phyloP scores from a whole-genome alignment of 805 yeast genomes.

The Saturnispora dispora region DNA sequence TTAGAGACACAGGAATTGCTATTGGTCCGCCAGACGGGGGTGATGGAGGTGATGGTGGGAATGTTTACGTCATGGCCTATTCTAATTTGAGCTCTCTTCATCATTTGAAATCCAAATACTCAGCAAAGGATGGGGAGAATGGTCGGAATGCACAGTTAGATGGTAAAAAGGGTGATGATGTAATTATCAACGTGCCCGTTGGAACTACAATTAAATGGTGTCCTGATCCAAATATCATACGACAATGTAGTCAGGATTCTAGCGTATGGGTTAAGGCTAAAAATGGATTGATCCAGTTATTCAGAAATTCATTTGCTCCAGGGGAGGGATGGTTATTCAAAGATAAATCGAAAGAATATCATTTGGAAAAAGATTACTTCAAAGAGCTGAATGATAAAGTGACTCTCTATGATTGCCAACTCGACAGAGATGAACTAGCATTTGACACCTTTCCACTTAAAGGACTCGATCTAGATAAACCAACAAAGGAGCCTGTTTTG shows the following conservation, averaged over 20 bases:
- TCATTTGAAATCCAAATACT: slow-evolving; percentile 54
- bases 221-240: slow-evolving; percentile 53
- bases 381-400: slow-evolving; percentile 54
- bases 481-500: slow-evolving; percentile 57
- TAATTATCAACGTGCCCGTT: slow-evolving; percentile 78
- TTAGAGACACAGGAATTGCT: slow-evolving; percentile 75
- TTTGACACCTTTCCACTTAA: slow-evolving; percentile 67
- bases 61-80: slow-evolving; percentile 73
- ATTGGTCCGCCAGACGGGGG: slow-evolving; percentile 99
- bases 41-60: slow-evolving; percentile 93
- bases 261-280: slow-evolving; percentile 4
- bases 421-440: slow-evolving; percentile 46
- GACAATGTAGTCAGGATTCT: slow-evolving; percentile 15
- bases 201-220: slow-evolving; percentile 87
- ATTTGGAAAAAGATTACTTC: slow-evolving; percentile 59
- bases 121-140: slow-evolving; percentile 59
- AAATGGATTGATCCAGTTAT: slow-evolving; percentile 42
- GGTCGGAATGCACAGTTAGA: slow-evolving; percentile 76
- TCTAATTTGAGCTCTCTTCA: slow-evolving; percentile 65
- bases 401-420: slow-evolving; percentile 50
- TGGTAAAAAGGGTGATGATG: slow-evolving; percentile 77
- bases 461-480: slow-evolving; percentile 67
- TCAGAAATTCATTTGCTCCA: slow-evolving; percentile 49
- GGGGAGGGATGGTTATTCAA: slow-evolving; percentile 90
- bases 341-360: slow-evolving; percentile 66